These are phyloP conservation scores for Arthrobotrys pseudoclavata DNA, from an alignment of 2,329 filamentous ascomycete species.

Conservation along the genomic window DNA sequence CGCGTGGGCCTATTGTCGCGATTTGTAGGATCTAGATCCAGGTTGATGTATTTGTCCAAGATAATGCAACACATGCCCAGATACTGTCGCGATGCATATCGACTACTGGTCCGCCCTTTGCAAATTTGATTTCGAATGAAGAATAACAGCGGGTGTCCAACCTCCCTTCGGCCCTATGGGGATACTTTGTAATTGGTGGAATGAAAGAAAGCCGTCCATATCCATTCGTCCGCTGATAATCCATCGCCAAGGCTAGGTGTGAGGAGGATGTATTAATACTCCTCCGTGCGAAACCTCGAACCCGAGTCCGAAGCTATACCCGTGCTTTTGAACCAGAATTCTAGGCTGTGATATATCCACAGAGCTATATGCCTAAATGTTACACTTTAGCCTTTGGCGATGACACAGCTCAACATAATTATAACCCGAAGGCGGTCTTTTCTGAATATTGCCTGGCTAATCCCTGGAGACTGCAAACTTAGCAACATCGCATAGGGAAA, in stretches of 20 bases:
- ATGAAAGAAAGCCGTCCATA: background rate
- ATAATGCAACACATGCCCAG: too few species aligned
- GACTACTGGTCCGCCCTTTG: too few species aligned
- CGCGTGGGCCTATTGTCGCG: too few species aligned
- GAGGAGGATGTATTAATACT: conserved; percentile 34
- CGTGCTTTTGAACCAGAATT: background rate
- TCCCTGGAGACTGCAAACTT: conserved; percentile 1
- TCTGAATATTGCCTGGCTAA: conserved; percentile 10
- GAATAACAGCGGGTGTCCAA: too few species aligned
- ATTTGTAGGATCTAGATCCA: too few species aligned
- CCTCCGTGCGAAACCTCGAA: background rate
- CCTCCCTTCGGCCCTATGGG: too few species aligned
- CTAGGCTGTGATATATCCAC: background rate
- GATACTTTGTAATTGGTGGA: conserved; percentile 3
- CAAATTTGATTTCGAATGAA: too few species aligned
- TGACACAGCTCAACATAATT: background rate
- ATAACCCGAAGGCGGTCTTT: background rate
- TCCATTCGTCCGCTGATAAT: conserved; percentile 29
- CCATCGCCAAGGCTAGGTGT: conserved; percentile 14
- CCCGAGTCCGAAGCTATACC: background rate
- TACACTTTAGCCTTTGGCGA: conserved; percentile 29
- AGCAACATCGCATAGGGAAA: background rate
- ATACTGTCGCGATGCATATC: too few species aligned
- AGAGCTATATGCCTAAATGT: conserved; percentile 38
- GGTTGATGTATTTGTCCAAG: too few species aligned